These are phyloP conservation scores for Candida odintsovae DNA, from an alignment of 805 yeast species.

Conservation along the genomic window DNA sequence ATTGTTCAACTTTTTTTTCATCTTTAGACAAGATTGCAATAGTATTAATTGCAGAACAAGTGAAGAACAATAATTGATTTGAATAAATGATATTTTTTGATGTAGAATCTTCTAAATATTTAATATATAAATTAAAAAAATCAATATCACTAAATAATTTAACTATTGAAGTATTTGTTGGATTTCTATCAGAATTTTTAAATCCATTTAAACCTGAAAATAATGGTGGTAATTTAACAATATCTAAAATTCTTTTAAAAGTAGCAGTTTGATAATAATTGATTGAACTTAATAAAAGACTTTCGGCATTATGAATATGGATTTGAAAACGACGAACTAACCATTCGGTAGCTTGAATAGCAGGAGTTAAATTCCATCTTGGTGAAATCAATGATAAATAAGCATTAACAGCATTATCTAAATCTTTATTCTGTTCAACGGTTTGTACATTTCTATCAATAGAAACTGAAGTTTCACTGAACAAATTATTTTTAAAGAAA, in stretches of 20 bases:
- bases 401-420: conserved; percentile 69
- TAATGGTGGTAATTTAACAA: conserved; percentile 70
- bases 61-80: conserved; percentile 70
- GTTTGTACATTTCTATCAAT: conserved; percentile 82
- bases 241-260: conserved; percentile 70
- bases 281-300: conserved; percentile 60
- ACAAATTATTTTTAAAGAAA: conserved; percentile 64
- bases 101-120: conserved; percentile 39
- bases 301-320: conserved; percentile 75
- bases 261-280: conserved; percentile 76
- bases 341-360: conserved; percentile 90
- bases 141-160: conserved; percentile 70
- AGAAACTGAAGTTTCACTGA: conserved; percentile 72
- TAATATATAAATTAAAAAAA: conserved; percentile 60
- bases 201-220: conserved; percentile 68
- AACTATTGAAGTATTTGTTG: conserved; percentile 61
- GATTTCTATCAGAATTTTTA: conserved; percentile 56
- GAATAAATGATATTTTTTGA: conserved; percentile 54
- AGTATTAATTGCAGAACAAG: conserved; percentile 62
- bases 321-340: conserved; percentile 84
- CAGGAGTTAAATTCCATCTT: conserved; percentile 66
- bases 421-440: conserved; percentile 65
- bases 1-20: conserved; percentile 38
- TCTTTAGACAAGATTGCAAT: conserved; percentile 49
- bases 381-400: conserved; percentile 74